Base-by-base conservation (phyloP, 345 rosid species). In the Nephelium lappaceum region DNA sequence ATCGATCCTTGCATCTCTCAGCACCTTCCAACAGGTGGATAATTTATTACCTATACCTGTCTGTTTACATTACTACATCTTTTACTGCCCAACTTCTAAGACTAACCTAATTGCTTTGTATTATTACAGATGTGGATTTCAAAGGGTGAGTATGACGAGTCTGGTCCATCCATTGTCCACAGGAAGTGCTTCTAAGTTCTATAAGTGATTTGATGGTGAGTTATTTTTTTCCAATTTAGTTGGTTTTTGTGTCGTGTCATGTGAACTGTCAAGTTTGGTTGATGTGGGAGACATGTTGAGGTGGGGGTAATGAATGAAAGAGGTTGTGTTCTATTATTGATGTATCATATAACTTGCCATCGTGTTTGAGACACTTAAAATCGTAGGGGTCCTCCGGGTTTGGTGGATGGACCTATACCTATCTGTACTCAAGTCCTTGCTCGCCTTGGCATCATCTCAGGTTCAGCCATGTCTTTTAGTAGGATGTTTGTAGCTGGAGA, bases 91-190 rank as follows among this genome's bases (percentile, higher is more conserved):
- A 4, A 31, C 36, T 31, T 31, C 36, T 4, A 0, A 3, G 3
- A 6, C 23, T 43, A 1, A 67, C 19, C 6, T 65, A 82, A 41
- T 75, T 21, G 45, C 21, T 7, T 74, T 80, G 27, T 69, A 9
- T 38, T 45, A 25, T 51, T 16, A 75, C 85, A 89, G 92, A 89
- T 89, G 92, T 89, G 92, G 92, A 89, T 89, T 57, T 87, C 92
- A 76, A 89, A 89, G 87, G 89, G 88, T 8, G 92, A 89, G 79
- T 89, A 89, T 4, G 92, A 89, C 5, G 92, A 89, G 82, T 85
- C 90, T 6, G 92, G 92, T 77, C 92, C 92, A 75, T 89, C 92
- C 24, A 89, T 89, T 42, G 92, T 89, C 86, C 92, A 89, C 90
- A 86, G 92, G 88, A 89, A 89, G 84, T 88, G 91, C 89, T 88